These are phyloP conservation scores for Arctium minus DNA, from an alignment of 129 eudicot genomes.

Conservation along the genomic window DNA sequence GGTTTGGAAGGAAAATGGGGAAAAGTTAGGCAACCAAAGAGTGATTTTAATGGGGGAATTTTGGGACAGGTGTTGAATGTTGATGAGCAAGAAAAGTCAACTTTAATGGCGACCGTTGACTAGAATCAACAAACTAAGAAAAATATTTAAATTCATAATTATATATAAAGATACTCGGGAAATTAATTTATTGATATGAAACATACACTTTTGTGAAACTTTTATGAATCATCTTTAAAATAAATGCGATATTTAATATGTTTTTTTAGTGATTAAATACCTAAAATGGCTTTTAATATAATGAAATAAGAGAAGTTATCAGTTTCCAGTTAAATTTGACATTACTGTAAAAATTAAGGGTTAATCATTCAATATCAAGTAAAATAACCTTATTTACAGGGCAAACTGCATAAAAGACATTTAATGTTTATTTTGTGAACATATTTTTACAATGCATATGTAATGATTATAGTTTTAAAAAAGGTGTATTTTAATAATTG, in stretches of 20 bases:
- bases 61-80: conserved; percentile 31
- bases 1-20: conserved; percentile 30
- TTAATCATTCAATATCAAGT: not conserved
- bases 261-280: not conserved
- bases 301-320: not conserved
- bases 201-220: not conserved
- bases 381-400: too few species aligned
- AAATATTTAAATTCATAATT: not conserved
- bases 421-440: not conserved
- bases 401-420: not conserved
- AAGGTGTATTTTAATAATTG: not conserved
- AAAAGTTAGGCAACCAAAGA: conserved; percentile 34
- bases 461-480: too few species aligned
- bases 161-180: not conserved
- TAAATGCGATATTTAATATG: not conserved
- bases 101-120: conserved; percentile 13
- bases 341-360: not conserved
- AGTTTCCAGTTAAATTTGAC: not conserved
- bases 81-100: conserved; percentile 27
- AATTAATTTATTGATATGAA: not conserved
- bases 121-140: conserved; percentile 1
- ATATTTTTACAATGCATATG: too few species aligned
- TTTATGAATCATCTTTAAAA: not conserved
- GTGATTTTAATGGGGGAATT: not conserved
- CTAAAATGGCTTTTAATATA: not conserved